These are phyloP conservation scores for Dissoconium aciculare DNA, from an alignment of 2,329 filamentous ascomycete species.

Conservation along the genomic window DNA sequence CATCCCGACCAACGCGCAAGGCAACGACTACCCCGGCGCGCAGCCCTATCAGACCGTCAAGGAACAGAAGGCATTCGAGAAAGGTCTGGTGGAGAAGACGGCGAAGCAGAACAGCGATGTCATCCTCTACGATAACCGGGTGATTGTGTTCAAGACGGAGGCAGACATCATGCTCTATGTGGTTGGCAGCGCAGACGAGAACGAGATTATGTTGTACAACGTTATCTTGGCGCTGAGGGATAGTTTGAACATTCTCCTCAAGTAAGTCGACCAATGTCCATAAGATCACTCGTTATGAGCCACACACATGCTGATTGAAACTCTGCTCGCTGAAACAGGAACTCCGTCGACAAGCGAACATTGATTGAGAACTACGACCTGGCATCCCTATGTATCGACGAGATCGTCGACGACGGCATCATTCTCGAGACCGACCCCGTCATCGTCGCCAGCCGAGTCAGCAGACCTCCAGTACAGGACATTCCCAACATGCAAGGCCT, in stretches of 20 bases:
- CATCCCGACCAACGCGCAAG: conserved; percentile 42
- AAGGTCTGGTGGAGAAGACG: conserved; percentile 88
- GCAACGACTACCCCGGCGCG: conserved; percentile 45
- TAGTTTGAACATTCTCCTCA: conserved; percentile 77
- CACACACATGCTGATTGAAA: neutral
- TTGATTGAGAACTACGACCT: conserved; percentile 98
- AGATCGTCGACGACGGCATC: conserved; percentile 89
- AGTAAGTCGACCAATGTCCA: conserved; percentile 44
- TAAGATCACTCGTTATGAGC: no score
- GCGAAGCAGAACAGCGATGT: conserved; percentile 91
- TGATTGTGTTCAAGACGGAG: conserved; percentile 96
- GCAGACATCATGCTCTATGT: conserved; percentile 95
- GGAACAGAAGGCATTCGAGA: conserved; percentile 92
- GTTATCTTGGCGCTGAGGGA: conserved; percentile 84
- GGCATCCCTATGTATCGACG: conserved; percentile 83
- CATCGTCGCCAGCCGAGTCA: conserved; percentile 82
- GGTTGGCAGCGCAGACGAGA: conserved; percentile 81
- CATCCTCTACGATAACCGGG: conserved; percentile 90
- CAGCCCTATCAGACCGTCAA: conserved; percentile 81
- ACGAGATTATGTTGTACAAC: conserved; percentile 88
- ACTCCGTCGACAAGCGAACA: conserved; percentile 92
- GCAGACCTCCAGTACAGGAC: conserved; percentile 80
- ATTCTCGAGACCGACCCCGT: conserved; percentile 95
- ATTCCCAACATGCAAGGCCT: conserved; percentile 78
- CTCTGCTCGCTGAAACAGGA: conserved; percentile 38